phyloP scores from a whole-genome alignment of 2,329 filamentous ascomycete genomes.

The Geosmithia flava region DNA sequence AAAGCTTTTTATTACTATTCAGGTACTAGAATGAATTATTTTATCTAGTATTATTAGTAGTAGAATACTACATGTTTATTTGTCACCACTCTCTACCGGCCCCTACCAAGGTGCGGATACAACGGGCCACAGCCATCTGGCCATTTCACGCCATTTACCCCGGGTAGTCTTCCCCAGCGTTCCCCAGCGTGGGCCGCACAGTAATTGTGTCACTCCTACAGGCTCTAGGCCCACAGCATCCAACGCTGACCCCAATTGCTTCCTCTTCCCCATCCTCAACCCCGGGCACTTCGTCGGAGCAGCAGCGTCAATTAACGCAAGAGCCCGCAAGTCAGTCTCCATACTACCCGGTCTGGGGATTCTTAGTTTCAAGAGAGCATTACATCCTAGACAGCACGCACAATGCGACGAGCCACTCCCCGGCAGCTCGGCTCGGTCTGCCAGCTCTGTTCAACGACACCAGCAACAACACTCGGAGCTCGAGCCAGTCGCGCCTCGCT shows the following conservation, averaged over 20 bases:
- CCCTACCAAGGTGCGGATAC: no score
- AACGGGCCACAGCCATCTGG: no score
- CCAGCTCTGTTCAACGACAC: conserved; percentile 27
- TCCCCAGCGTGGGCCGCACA: not conserved
- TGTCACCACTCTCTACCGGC: no score
- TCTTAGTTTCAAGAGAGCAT: not conserved
- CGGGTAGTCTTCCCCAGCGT: not conserved
- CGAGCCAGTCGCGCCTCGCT: not conserved
- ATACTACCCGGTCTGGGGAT: not conserved
- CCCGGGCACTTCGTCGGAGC: not conserved
- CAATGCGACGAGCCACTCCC: conserved; percentile 25
- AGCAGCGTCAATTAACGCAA: not conserved
- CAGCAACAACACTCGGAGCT: conserved; percentile 7
- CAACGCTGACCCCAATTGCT: not conserved
- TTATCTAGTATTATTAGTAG: no score
- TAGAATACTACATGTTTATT: no score
- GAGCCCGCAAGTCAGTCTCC: not conserved
- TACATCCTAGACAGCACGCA: conserved; percentile 1
- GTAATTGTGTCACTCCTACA: not conserved
- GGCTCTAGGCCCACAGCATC: not conserved
- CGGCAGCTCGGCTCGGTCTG: conserved; percentile 25
- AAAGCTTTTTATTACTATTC: not conserved
- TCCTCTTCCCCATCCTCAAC: not conserved
- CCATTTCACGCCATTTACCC: no score
- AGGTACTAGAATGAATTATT: no score